A percentile compares a stretch with the other conserved stretches of the same genome.
phyloP scores from a whole-genome alignment of 2,329 filamentous ascomycete species.

The Tolypocladium ophioglossoides region DNA sequence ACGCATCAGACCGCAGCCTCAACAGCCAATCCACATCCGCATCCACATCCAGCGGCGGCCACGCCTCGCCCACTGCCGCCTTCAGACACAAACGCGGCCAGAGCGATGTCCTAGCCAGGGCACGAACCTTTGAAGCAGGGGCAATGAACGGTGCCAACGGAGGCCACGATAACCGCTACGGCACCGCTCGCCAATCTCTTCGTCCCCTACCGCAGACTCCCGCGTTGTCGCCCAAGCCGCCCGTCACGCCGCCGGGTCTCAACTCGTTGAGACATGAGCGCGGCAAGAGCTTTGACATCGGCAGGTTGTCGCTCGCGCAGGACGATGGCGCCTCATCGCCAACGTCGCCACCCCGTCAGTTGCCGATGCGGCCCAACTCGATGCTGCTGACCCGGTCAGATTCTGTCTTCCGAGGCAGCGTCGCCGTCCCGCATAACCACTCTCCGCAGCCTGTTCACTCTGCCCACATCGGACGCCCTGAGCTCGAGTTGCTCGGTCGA shows the following conservation, averaged over 20 bases:
- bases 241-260: conserved; percentile 16
- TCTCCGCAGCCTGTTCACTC: conserved; percentile 22
- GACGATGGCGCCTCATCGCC: conserved; percentile 29
- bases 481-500: conserved; percentile 72
- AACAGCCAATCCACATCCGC: conserved; percentile 55
- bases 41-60: conserved; percentile 56
- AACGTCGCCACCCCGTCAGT: conserved; percentile 29
- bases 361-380: conserved; percentile 43
- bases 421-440: conserved; percentile 17
- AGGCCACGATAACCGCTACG: conserved; percentile 55
- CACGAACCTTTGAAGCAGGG: conserved; percentile 34
- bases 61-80: conserved; percentile 33
- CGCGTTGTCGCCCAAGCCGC: conserved; percentile 30
- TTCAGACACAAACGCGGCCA: conserved; percentile 57
- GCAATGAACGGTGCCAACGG: conserved; percentile 32
- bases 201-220: conserved; percentile 63
- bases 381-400: conserved; percentile 51
- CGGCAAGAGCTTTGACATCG: conserved; percentile 55
- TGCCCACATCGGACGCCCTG: conserved; percentile 49
- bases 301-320: conserved; percentile 40
- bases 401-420: conserved; percentile 30
- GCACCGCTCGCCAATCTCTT: conserved; percentile 64
- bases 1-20: conserved; percentile 46
- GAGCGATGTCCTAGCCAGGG: conserved; percentile 55
- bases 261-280: conserved; percentile 34